A percentile compares a stretch with the other conserved stretches of the same genome.
Conservation (phyloP, 2,329 filamentous ascomycete genomes). For the Curvularia eragrostidis region DNA sequence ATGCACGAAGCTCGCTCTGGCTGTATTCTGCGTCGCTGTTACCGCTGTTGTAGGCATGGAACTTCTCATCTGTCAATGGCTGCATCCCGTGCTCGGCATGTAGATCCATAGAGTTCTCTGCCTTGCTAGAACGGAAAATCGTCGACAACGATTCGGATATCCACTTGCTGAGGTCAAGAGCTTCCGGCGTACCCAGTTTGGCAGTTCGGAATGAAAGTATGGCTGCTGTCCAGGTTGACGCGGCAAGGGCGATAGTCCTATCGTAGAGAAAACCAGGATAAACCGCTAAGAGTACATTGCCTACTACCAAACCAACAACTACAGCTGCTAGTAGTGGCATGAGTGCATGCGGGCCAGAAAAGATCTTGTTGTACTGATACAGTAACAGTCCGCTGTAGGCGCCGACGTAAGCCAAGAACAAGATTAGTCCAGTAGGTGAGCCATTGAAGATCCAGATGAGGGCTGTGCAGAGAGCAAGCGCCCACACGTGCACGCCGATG, state of each 20-base stretch:
- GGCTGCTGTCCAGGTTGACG: slow-evolving; percentile 61
- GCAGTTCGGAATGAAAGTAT: slow-evolving; percentile 58
- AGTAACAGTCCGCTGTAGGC: slow-evolving; percentile 61
- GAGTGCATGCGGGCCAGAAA: slow-evolving; percentile 58
- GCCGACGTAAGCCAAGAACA: slow-evolving; percentile 59
- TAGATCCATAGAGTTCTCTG: slow-evolving; percentile 18
- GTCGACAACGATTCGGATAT: slow-evolving; percentile 30
- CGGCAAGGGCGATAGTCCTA: slow-evolving; percentile 57
- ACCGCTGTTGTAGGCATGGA: slow-evolving; percentile 54
- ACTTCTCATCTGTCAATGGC: slow-evolving; percentile 37
- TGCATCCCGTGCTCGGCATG: slow-evolving; percentile 28
- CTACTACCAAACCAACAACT: slow-evolving; percentile 55
- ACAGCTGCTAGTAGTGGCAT: slow-evolving; percentile 57
- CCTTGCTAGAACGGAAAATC: slow-evolving; percentile 13
- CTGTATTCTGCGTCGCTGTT: slow-evolving; percentile 57
- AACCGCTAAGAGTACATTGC: slow-evolving; percentile 53
- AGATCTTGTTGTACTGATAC: slow-evolving; percentile 60
- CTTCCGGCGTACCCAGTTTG: slow-evolving; percentile 56
- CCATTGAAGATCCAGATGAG: slow-evolving; percentile 62
- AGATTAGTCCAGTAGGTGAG: slow-evolving; percentile 52
- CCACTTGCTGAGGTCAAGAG: slow-evolving; percentile 37
- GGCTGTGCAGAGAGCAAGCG: slow-evolving; percentile 57
- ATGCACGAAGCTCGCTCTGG: slow-evolving; percentile 58
- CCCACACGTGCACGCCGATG: slow-evolving; percentile 61
- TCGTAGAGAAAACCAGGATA: slow-evolving; percentile 53